Evolutionary conservation across 257 asterid genomes (phyloP).

Genomic region (Ajuga chamaepitys): DNA sequence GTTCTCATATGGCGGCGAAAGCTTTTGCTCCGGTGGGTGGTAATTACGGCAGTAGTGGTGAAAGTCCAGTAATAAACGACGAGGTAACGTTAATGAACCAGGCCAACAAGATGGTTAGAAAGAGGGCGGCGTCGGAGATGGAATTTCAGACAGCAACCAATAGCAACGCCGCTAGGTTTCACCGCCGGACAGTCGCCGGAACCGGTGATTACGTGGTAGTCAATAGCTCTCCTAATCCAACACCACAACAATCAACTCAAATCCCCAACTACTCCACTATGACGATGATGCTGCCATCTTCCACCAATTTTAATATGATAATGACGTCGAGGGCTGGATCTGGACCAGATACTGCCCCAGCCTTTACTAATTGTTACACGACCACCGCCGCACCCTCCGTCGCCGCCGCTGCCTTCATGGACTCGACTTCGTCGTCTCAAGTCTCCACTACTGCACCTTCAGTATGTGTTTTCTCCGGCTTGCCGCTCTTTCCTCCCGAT

Average conservation of each 20-base stretch:
- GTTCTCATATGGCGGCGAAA: slow-evolving; percentile 40
- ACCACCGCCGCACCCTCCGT: not conserved
- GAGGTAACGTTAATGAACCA: not conserved
- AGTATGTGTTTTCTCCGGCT: slow-evolving; percentile 79
- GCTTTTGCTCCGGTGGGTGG: slow-evolving; percentile 31
- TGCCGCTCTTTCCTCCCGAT: slow-evolving; percentile 85
- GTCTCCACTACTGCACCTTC: slow-evolving; percentile 29
- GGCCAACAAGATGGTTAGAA: slow-evolving; percentile 50
- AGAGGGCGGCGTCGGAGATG: slow-evolving; percentile 76
- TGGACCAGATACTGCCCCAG: slow-evolving; percentile 22
- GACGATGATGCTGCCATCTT: slow-evolving; percentile 28
- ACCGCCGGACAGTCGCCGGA: slow-evolving; percentile 37
- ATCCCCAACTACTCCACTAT: slow-evolving; percentile 77
- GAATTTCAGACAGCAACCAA: slow-evolving; percentile 34
- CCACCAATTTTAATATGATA: slow-evolving; percentile 28
- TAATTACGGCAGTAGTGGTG: slow-evolving; percentile 19
- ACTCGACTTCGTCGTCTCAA: slow-evolving; percentile 21
- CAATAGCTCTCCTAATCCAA: slow-evolving; percentile 18
- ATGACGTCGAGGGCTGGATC: slow-evolving; percentile 43
- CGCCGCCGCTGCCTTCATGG: slow-evolving; percentile 6
- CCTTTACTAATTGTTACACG: not conserved
- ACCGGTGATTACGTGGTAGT: slow-evolving; percentile 9
- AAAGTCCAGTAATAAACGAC: slow-evolving; percentile 2
- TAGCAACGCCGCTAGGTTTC: slow-evolving; percentile 28
- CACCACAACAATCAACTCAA: slow-evolving; percentile 17